Evolutionary conservation across 225 moss, liverwort and hornwort genomes (phyloP).

Genomic region (Ulota crispa): DNA sequence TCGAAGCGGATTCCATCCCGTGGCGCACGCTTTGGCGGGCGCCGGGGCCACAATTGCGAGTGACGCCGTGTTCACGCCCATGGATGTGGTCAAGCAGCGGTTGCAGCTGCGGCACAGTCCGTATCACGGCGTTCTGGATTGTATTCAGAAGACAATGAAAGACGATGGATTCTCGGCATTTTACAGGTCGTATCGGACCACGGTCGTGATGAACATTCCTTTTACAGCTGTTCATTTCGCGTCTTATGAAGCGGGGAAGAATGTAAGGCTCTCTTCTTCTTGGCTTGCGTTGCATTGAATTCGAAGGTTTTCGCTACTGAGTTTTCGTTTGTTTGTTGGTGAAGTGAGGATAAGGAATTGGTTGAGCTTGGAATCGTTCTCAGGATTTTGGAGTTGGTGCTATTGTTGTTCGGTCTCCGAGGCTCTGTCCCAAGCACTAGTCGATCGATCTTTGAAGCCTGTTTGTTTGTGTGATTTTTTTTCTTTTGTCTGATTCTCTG

Average conservation of each 20-base stretch:
- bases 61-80: slow-evolving; percentile 94
- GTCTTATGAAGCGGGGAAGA: slow-evolving; percentile 93
- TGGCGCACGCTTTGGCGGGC: slow-evolving; percentile 82
- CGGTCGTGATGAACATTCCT: slow-evolving; percentile 93
- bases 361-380: neutral
- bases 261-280: slow-evolving; percentile 32
- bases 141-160: slow-evolving; percentile 65
- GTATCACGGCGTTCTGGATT: slow-evolving; percentile 72
- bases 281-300: neutral
- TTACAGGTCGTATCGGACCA: slow-evolving; percentile 79
- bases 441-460: slow-evolving; percentile 6
- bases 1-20: slow-evolving; percentile 69
- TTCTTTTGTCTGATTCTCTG: neutral
- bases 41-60: slow-evolving; percentile 84
- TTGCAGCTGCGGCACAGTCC: slow-evolving; percentile 94
- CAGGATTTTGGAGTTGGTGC: neutral
- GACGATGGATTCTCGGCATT: slow-evolving; percentile 81
- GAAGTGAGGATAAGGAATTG: neutral
- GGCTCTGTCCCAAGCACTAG: neutral
- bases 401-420: no score
- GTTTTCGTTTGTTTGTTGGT: neutral
- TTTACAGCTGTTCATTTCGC: slow-evolving; percentile 99
- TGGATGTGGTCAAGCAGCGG: slow-evolving; percentile 99
- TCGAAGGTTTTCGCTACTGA: neutral
- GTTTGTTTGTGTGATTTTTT: neutral